Base-by-base conservation (phyloP, 768 basidiomycete genomes). In the Tricholoma saponaceum region DNA sequence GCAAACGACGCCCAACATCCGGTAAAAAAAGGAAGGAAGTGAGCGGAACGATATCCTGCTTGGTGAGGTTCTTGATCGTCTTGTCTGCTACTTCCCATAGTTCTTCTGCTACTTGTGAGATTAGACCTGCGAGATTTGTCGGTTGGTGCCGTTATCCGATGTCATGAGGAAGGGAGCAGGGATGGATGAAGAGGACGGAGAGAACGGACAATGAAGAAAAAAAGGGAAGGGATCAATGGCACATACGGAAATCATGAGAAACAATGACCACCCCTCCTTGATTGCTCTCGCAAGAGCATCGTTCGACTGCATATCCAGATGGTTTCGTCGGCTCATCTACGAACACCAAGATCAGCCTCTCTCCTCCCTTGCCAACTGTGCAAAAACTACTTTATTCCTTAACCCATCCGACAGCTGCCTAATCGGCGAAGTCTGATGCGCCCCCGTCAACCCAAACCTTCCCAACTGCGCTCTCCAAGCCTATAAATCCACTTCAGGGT, bases 191-290 rank as follows among this genome's bases (percentile, higher is more conserved):
- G n/a, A n/a, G n/a, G n/a, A 3, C 2, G 22, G 4, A 8, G 16
- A 4, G 44, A 12, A 47, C 4, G 44, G 13, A 16, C 23, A 14
- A 47, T 44, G 52, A 28, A 16, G 16, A n/a, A 30, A 32, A 26
- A 55, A 30, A 32, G 16, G n/a, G 52, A n/a, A n/a, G n/a, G n/a
- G n/a, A n/a, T n/a, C n/a, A n/a, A n/a, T n/a, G 8, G 14, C 23
- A 83, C 89, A 63, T 65, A 92, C 96, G 91, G 90, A 99, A 99
- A 75, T 99, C 96, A 79, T 98, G 97, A 50, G 95, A 98, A 62
- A 99, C 97, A 70, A 99, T 98, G 64, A 98, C 97, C 39, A 99
- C 97, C 66, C 97, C 96, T 58, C 92, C 73, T 96, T 97, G 81
- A 99, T 98, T 51, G 97, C 96, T 23, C 74, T 72, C 6, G 97